Conservation (phyloP, 257 asterid genomes). For the Nicotiana sylvestris region DNA sequence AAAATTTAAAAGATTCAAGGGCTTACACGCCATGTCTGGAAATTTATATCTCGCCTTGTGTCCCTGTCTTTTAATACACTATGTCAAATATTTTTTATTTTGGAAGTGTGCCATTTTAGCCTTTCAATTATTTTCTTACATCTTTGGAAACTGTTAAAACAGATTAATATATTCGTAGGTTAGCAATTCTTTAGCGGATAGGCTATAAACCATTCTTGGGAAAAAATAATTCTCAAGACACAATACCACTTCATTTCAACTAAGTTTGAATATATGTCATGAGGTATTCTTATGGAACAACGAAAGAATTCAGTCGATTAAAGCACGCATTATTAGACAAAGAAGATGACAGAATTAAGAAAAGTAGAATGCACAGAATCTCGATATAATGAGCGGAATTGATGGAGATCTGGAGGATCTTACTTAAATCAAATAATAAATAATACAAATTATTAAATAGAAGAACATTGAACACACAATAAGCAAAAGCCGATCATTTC, state of each 20-base stretch:
- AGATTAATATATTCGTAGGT: too few species aligned
- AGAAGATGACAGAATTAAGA: not conserved
- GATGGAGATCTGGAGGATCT: not conserved
- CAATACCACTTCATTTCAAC: not conserved
- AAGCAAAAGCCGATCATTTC: not conserved
- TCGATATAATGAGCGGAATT: not conserved
- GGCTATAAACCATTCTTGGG: not conserved
- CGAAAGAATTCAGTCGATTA: too few species aligned
- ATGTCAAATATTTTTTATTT: too few species aligned
- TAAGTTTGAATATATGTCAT: not conserved
- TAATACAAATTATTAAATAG: not conserved
- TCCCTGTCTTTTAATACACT: too few species aligned
- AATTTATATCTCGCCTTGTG: too few species aligned
- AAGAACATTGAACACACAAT: not conserved
- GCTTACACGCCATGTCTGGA: too few species aligned
- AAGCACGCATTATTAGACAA: not conserved
- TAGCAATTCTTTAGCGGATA: too few species aligned
- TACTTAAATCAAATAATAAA: not conserved
- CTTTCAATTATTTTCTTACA: not conserved
- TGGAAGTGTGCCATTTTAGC: too few species aligned
- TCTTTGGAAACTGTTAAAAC: not conserved
- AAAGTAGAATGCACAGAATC: not conserved
- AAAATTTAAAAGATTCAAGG: too few species aligned
- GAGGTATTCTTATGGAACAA: too few species aligned
- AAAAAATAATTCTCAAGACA: not conserved